phyloP scores from a whole-genome alignment of 768 basidiomycete genomes.

The Gelatoporia subvermispora region DNA sequence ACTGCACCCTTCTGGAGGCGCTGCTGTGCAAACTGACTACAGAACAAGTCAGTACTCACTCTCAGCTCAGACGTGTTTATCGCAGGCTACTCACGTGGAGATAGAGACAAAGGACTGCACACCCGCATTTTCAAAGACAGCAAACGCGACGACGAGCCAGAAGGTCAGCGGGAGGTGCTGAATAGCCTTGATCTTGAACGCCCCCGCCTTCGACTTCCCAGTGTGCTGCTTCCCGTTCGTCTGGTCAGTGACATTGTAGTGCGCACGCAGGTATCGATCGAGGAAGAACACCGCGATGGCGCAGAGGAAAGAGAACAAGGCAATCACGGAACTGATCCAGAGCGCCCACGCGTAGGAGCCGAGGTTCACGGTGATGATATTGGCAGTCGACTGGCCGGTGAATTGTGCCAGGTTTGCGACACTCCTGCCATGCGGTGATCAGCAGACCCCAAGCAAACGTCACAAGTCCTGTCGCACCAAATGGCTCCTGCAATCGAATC shows the following conservation, averaged over 20 bases:
- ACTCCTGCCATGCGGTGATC: constrained; percentile 19
- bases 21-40: constrained; percentile 39
- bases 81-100: constrained; percentile 29
- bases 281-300: constrained; percentile 32
- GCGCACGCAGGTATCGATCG: constrained; percentile 30
- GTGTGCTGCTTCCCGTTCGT: constrained; percentile 28
- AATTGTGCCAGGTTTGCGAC: constrained; percentile 38
- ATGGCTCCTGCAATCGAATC: constrained; percentile 21
- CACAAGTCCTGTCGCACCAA: constrained; percentile 21
- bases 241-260: constrained; percentile 34
- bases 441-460: not conserved
- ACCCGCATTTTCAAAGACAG: constrained; percentile 38
- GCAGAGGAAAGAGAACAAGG: constrained; percentile 33
- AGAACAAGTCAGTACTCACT: not conserved
- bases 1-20: constrained; percentile 37
- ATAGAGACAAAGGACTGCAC: constrained; percentile 40
- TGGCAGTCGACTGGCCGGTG: constrained; percentile 37
- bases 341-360: constrained; percentile 37
- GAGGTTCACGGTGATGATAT: constrained; percentile 33
- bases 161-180: constrained; percentile 33
- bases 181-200: constrained; percentile 30
- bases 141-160: constrained; percentile 38
- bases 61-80: not conserved
- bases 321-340: constrained; percentile 37
- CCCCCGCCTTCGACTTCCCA: constrained; percentile 18